Conservation (phyloP, 1,139 yeast genomes). For the Yamadazyma kanchanaburiensis region DNA sequence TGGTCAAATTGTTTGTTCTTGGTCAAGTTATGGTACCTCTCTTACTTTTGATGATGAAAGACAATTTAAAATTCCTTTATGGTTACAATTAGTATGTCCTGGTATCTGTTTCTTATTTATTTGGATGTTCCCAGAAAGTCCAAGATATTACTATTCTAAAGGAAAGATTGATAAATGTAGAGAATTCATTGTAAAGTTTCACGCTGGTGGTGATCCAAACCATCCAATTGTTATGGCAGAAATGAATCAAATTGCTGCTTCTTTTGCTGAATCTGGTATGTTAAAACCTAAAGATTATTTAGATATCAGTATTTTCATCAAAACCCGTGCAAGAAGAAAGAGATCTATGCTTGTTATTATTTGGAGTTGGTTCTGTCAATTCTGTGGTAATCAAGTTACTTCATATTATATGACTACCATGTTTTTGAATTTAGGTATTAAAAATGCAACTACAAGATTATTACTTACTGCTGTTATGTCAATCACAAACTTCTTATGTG, state of each 20-base stretch:
- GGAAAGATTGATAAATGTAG: conserved; percentile 39
- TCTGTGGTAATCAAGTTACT: conserved; percentile 51
- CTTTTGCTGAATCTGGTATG: conserved; percentile 35
- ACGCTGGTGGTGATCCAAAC: conserved; percentile 35
- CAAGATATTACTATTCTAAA: conserved; percentile 37
- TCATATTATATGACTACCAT: conserved; percentile 49
- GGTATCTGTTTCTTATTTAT: conserved; percentile 22
- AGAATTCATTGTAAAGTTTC: conserved; percentile 36
- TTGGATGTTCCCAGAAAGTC: conserved; percentile 45
- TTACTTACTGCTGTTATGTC: conserved; percentile 42
- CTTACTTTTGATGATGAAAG: conserved; percentile 19
- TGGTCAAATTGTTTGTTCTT: conserved; percentile 55
- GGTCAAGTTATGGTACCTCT: conserved; percentile 24
- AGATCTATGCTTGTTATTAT: conserved; percentile 36
- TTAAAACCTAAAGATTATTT: conserved; percentile 21
- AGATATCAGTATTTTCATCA: conserved; percentile 31
- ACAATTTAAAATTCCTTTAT: conserved; percentile 47
- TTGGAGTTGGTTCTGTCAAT: conserved; percentile 39
- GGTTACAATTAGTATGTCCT: conserved; percentile 40
- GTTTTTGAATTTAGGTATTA: conserved; percentile 45
- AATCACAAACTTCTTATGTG: conserved; percentile 31
- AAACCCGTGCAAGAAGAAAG: conserved; percentile 45
- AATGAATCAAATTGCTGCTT: conserved; percentile 40
- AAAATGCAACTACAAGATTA: conserved; percentile 45
- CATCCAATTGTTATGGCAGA: conserved; percentile 32